These are phyloP conservation scores for Chytriomyces hyalinus DNA, from an alignment of 192 early-diverging fungal genomes.

Conservation along the genomic window DNA sequence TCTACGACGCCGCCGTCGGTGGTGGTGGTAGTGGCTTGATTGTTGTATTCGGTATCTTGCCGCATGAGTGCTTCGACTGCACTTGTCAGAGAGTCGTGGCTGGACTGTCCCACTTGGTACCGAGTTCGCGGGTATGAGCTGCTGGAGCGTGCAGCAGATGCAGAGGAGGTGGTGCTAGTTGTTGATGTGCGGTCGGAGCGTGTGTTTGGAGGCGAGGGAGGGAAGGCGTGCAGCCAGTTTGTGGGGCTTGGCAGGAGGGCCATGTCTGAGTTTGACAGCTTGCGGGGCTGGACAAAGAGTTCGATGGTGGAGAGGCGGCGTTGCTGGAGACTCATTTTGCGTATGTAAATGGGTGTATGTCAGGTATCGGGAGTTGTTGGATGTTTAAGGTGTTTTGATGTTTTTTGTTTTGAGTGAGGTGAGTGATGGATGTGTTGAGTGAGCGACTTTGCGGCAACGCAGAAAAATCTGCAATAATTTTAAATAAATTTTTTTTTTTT, in stretches of 20 bases:
- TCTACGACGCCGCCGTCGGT: background rate
- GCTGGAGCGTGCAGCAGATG: background rate
- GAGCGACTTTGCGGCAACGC: too few species aligned
- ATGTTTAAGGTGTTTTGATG: background rate
- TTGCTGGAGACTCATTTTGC: background rate
- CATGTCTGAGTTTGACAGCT: background rate
- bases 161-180: background rate
- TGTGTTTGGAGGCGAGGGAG: background rate
- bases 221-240: slow-evolving; percentile 14
- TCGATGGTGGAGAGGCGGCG: background rate
- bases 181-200: background rate
- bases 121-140: background rate
- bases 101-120: background rate
- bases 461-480: too few species aligned
- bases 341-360: background rate
- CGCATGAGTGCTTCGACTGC: slow-evolving; percentile 5
- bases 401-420: background rate
- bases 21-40: background rate
- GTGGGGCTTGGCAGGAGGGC: background rate
- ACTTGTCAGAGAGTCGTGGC: background rate
- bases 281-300: background rate
- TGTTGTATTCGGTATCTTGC: background rate
- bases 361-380: background rate
- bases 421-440: background rate
- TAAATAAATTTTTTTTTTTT: too few species aligned